Evolutionary conservation across 495 filamentous ascomycete genomes (phyloP), one percentile per base, ranked within the genome.

Genomic region (Sphaerosporella brunnea): DNA sequence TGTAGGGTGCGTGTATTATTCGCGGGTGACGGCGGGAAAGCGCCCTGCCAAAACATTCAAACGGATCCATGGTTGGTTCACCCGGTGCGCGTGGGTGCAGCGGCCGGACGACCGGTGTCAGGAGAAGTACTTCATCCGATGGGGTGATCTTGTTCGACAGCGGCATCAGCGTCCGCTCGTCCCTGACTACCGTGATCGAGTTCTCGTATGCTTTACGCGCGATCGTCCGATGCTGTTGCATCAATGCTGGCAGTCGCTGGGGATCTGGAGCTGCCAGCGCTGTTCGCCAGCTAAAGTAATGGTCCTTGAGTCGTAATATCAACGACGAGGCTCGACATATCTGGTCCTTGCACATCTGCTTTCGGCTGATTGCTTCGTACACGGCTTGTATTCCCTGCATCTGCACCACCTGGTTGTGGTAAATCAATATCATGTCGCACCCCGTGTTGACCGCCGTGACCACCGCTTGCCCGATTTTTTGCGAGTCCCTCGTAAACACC

Each of bases 1-100:
- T 68, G 47, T 78, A 78, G 19, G 75, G 75, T 46, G 77, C 73
- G 53, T 78, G 75, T 32, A 71, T 69, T 51, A 78, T 64, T 63
- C 66, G 70, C 1, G 66, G 62, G 54, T 77, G 73, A 44, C 66
- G 63, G 19, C 47, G 61, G 3, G 73, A 72, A 50, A 78, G 58
- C 11, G 72, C 68, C 43, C 65, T 66, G 23, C 75, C 75, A 43
- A 78, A 60, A 21, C 70, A 68, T 51, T 78, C 75, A 47, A 78
- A 78, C 19, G 75, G 75, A 54, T 78, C 75, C 41, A 56, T 61
- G 62, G 44, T 55, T 41, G 18, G 56, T 37, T 28, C 47, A 48
- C 32, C 53, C 24, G 37, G 15, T 18, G 46, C 42, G 40, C 58
- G 60, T 41, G 63, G 52, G 25, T 67, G 59, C 35, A 66, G 63